Evolutionary conservation across 495 filamentous ascomycete genomes (phyloP).

Genomic region (Xanthoparmelia taractica): DNA sequence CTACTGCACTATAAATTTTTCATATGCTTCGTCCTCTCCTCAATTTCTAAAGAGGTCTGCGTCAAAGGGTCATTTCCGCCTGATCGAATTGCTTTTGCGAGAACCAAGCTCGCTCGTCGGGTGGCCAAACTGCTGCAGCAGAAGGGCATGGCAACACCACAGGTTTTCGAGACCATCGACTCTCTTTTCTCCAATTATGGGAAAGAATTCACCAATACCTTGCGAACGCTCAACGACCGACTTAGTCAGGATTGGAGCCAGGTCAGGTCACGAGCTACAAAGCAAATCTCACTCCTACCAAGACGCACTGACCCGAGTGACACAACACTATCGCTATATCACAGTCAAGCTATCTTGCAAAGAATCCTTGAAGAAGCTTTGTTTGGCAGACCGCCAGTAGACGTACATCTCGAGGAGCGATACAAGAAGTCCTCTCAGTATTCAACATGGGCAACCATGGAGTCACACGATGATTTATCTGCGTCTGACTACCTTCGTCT

Average conservation of each 20-base stretch:
- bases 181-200: background rate
- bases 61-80: conserved; percentile 20
- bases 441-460: background rate
- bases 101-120: conserved; percentile 52
- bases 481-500: conserved; percentile 1
- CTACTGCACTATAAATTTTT: conserved; percentile 53
- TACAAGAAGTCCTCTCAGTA: background rate
- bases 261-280: conserved; percentile 28
- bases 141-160: conserved; percentile 12
- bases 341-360: conserved; percentile 34
- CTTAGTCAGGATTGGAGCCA: conserved; percentile 29
- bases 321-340: conserved; percentile 6
- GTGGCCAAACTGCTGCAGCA: conserved; percentile 51
- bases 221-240: conserved; percentile 27
- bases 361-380: conserved; percentile 8
- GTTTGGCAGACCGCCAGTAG: conserved; percentile 1
- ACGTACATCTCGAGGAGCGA: conserved; percentile 7
- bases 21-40: conserved; percentile 38
- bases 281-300: conserved; percentile 37
- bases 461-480: background rate
- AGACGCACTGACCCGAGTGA: conserved; percentile 23
- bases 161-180: background rate
- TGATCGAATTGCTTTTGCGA: conserved; percentile 36
- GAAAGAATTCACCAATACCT: conserved; percentile 24
- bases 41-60: conserved; percentile 36